Conservation (phyloP, 139 green algal genomes). For the Helicosporidium sp. region DNA sequence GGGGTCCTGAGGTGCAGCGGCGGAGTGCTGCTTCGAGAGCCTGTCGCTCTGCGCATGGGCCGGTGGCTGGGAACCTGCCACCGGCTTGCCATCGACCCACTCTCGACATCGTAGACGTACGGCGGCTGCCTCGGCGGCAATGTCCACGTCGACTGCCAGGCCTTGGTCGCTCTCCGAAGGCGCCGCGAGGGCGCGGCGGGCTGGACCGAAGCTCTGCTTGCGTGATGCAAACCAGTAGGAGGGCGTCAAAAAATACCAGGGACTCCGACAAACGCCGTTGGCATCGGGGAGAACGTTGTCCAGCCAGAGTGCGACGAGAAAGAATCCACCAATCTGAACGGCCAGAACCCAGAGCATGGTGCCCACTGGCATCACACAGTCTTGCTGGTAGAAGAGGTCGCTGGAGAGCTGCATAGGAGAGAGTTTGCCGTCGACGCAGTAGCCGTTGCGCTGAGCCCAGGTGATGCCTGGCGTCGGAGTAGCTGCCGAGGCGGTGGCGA, state of each 20-base stretch:
- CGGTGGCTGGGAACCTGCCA: too few species aligned
- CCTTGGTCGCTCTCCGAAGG: conserved; percentile 3
- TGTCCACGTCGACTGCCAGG: conserved; percentile 14
- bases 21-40: too few species aligned
- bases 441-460: conserved; percentile 31
- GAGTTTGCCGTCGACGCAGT: conserved; percentile 28
- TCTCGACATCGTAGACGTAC: too few species aligned
- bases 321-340: conserved; percentile 29
- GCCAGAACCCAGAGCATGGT: conserved; percentile 27
- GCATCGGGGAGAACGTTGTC: conserved; percentile 54
- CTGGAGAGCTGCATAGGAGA: conserved; percentile 1
- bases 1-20: too few species aligned
- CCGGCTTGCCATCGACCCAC: too few species aligned
- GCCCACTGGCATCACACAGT: conserved; percentile 41
- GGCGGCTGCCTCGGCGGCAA: too few species aligned
- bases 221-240: conserved; percentile 27
- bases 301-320: conserved; percentile 49
- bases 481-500: conserved; percentile 29
- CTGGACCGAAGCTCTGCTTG: background rate
- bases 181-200: background rate
- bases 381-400: conserved; percentile 23
- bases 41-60: too few species aligned
- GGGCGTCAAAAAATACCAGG: conserved; percentile 31
- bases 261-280: conserved; percentile 8
- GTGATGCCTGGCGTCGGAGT: conserved; percentile 16